Evolutionary conservation across 228 moss, liverwort and hornwort species (phyloP), one percentile per base, ranked within the genome.

Genomic region (Sphagnum fallax): DNA sequence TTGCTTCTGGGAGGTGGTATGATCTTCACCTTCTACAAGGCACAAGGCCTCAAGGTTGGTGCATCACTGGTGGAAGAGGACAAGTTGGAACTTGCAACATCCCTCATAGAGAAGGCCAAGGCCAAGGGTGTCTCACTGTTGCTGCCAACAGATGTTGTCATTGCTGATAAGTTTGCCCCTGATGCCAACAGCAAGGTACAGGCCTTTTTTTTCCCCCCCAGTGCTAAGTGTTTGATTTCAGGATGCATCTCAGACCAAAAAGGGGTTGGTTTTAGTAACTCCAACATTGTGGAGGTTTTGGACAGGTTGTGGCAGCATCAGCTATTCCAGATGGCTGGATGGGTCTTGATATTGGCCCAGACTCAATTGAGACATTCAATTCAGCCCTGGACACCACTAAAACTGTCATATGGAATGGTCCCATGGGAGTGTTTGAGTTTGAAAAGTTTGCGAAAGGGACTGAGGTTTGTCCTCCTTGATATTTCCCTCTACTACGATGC

Each of bases 11-110:
- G 85, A 74, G 85, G 85, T 63, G 85, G 85, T 55, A 86, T 86
- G 85, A 78, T 86, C 18, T 86, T 86, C 58, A 86, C 85, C n/a
- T 86, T 86, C 76, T 86, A 71, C 77, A 86, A 86, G 77, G 73
- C 85, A 15, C 72, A 79, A 72, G 85, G 85, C 5, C 63, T 64
- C 7, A 60, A 74, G 51, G 82, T 86, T 12, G 85, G 85, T 48
- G 50, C 67, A 48, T 86, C 85, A 5, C 85, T 86, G 10, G 85
- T 86, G 48, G 85, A 86, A 53, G 82, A 86, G 5, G 85, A 86
- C 70, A 86, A 79, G 72, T 76, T 86, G 65, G 85, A 86, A 8
- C 79, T 86, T 50, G 85, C 85, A 2, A 68, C 73, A 5, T 16
- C 60, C 10, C 65, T 86, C 55, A 73, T 68, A 11, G 69, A 71